phyloP scores from a whole-genome alignment of 1,284 basidiomycete genomes.

The Pseudozyma tsukubaensis region DNA sequence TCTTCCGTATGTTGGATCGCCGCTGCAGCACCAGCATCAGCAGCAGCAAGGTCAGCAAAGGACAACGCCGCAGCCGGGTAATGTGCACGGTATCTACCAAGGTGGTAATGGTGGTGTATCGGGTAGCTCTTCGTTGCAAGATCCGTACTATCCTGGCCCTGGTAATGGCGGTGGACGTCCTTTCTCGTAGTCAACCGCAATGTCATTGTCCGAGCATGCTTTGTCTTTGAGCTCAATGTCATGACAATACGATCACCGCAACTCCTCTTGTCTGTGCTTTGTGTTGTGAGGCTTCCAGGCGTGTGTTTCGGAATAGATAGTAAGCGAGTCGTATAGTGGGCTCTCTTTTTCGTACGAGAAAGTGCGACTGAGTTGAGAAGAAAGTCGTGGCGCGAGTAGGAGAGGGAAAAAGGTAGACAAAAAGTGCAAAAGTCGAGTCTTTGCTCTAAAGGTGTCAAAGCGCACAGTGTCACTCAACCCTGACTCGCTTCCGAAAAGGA shows the following conservation, averaged over 20 bases:
- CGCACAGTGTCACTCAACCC: neutral
- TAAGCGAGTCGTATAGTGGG: neutral
- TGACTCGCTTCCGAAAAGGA: neutral
- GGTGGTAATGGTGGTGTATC: neutral
- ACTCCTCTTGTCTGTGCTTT: neutral
- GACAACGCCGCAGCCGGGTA: conserved; percentile 31
- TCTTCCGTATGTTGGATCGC: neutral
- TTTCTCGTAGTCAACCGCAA: too few relatives aligned
- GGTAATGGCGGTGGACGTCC: neutral
- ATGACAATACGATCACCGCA: too few relatives aligned
- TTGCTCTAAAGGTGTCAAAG: conserved; percentile 1
- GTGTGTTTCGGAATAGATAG: neutral
- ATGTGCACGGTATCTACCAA: conserved; percentile 5
- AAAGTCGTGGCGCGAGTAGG: neutral
- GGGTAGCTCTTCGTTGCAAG: conserved; percentile 4
- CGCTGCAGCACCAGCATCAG: neutral
- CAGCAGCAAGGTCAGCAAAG: conserved; percentile 14
- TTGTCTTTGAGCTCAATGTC: too few relatives aligned
- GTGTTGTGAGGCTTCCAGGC: too few relatives aligned
- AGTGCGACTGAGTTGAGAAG: too few relatives aligned
- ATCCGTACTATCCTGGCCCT: conserved; percentile 32
- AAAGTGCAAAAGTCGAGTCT: neutral
- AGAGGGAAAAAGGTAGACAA: neutral
- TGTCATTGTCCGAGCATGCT: too few relatives aligned
- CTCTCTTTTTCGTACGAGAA: too few relatives aligned